Percentiles rank a stretch among this genome's conserved stretches.
These are phyloP conservation scores for Ophiosphaerella korrae DNA, from an alignment of 2,329 filamentous ascomycete species.

Conservation along the genomic window DNA sequence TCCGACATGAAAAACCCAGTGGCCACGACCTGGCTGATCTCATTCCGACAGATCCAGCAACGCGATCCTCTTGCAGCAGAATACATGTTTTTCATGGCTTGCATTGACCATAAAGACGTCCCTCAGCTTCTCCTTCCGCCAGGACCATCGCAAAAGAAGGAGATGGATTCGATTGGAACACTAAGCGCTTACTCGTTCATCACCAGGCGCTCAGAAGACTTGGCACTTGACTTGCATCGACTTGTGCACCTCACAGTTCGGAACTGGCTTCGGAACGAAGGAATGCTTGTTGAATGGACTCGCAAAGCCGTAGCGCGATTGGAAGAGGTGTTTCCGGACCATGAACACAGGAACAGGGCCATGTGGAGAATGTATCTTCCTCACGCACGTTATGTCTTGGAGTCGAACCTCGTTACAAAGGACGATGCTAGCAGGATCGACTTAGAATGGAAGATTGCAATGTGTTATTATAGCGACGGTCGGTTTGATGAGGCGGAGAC, in stretches of 20 bases:
- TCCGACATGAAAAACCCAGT: neutral
- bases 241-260: constrained; percentile 7
- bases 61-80: constrained; percentile 41
- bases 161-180: constrained; percentile 1
- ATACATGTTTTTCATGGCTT: constrained; percentile 18
- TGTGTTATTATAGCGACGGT: neutral
- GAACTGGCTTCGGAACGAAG: constrained; percentile 1
- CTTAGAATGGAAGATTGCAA: constrained; percentile 6
- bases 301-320: neutral
- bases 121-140: constrained; percentile 1
- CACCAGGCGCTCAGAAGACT: neutral
- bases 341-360: neutral
- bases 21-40: constrained; percentile 49
- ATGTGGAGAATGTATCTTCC: neutral
- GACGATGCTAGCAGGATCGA: neutral
- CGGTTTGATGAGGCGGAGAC: constrained; percentile 9
- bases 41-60: constrained; percentile 39
- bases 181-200: constrained; percentile 11
- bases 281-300: neutral
- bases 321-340: neutral
- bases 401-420: neutral
- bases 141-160: neutral
- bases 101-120: constrained; percentile 1
- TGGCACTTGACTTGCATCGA: constrained; percentile 3
- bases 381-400: neutral